Evolutionary conservation across 2,329 filamentous ascomycete genomes (phyloP), one percentile per base, ranked within the genome.

Genomic region (Septoria linicola): DNA sequence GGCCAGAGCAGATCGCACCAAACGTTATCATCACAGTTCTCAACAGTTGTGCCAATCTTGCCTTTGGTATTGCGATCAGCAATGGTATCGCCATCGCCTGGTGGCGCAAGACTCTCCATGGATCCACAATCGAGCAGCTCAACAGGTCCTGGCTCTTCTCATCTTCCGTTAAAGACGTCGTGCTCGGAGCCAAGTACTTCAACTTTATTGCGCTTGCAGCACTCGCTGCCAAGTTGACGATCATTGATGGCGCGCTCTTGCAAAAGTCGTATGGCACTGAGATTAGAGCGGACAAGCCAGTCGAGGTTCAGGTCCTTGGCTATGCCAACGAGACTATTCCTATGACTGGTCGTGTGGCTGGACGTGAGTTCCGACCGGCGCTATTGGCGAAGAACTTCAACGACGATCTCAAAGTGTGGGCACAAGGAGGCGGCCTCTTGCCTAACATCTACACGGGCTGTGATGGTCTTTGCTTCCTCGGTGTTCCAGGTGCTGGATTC

Each of bases 141-240:
- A 60, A 64, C 27, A 51, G 55, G 1, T 60, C 55, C 1, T 64
- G 59, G 57, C 41, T 48, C 7, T 64, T 63, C 50, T 57, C 53
- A 43, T 53, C 53, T 16, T 59, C 54, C 16, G 30, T 63, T 30
- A 57, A 59, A 14, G 52, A 60, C 3, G 36, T 63, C 3, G 30
- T 60, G 3, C 39, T 62, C 1, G 54, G 44, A 2, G 59, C 52
- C 16, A 61, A 52, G 45, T 59, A 59, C 51, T 63, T 64, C 57
- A 64, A 64, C 48, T 25, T 62, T 31, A 62, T 63, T 19, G 62
- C 61, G 4, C 47, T 64, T 2, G 60, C 62, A 1, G 62, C 62
- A 2, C 54, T 64, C 5, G 53, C 54, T 2, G 48, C 61, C 4
- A 63, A 64, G 31, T 48, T 64, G 11, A 62, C 59, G 13, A 59